Percentiles rank a stretch among this genome's conserved stretches.
phyloP scores from a whole-genome alignment of 345 rosid genomes.

The Arabidopsis arenosa region DNA sequence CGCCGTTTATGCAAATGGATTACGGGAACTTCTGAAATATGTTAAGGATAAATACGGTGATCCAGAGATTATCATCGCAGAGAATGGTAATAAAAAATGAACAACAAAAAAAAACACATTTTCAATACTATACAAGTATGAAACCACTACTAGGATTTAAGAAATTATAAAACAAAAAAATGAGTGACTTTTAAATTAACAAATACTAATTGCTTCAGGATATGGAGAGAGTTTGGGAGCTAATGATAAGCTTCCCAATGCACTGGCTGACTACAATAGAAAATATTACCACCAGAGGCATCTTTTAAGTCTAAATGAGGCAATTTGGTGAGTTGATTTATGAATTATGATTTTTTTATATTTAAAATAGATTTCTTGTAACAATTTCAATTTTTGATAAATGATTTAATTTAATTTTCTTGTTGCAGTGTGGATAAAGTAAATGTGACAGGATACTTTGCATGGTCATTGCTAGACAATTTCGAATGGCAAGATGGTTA shows the following conservation, averaged over 20 bases:
- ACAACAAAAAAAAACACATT: neutral
- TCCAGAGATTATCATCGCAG: constrained; percentile 25
- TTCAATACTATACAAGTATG: neutral
- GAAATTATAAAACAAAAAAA: neutral
- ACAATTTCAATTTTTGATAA: neutral
- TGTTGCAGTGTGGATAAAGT: constrained; percentile 42
- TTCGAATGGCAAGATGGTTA: constrained; percentile 58
- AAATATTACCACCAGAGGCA: constrained; percentile 32
- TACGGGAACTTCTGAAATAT: constrained; percentile 27
- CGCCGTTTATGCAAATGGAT: constrained; percentile 19
- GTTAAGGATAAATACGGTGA: constrained; percentile 19
- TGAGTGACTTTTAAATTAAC: neutral
- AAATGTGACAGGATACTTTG: constrained; percentile 59
- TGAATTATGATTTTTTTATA: neutral
- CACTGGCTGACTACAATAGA: constrained; percentile 26
- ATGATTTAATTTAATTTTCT: neutral
- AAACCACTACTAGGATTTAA: neutral
- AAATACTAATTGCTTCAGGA: neutral
- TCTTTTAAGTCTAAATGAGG: constrained; percentile 18
- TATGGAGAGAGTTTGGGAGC: constrained; percentile 19
- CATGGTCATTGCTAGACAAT: constrained; percentile 56
- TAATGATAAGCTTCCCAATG: constrained; percentile 6
- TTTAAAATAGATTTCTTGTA: neutral
- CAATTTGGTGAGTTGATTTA: constrained; percentile 22
- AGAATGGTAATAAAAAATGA: constrained; percentile 21